A percentile compares a stretch with the other conserved stretches of the same genome.
Evolutionary conservation across 2,329 filamentous ascomycete species (phyloP).

Genomic region (Cladosporium sp.): DNA sequence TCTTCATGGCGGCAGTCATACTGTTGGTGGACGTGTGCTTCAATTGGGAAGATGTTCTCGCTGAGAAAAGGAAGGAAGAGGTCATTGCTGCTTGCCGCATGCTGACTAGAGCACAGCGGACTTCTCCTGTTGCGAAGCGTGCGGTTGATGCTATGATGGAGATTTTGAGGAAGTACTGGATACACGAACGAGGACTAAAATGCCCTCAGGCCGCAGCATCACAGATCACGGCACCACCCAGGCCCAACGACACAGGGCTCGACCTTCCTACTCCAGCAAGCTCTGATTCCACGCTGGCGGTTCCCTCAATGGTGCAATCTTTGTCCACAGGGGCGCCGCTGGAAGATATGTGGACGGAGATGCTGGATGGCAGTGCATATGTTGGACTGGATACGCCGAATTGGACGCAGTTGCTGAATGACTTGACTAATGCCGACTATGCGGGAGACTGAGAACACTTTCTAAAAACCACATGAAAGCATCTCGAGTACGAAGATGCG

Average conservation of each 20-base stretch:
- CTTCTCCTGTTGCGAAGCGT: background rate
- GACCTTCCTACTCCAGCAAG: background rate
- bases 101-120: background rate
- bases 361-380: background rate
- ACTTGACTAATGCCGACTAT: background rate
- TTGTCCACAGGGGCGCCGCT: background rate
- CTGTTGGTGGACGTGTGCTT: background rate
- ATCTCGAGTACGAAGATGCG: too few species aligned
- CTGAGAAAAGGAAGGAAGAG: background rate
- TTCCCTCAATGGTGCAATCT: background rate
- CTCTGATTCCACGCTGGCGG: background rate
- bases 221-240: background rate
- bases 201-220: background rate
- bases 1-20: conserved; percentile 6
- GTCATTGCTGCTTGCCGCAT: conserved; percentile 3
- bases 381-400: background rate
- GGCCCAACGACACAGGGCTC: too few species aligned
- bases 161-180: background rate
- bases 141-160: conserved; percentile 4
- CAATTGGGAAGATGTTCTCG: conserved; percentile 9
- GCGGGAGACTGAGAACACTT: background rate
- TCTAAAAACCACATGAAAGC: too few species aligned
- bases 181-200: background rate
- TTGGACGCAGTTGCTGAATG: background rate
- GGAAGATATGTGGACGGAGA: background rate